A percentile compares a stretch with the other conserved stretches of the same genome.
phyloP scores from a whole-genome alignment of 208 protist genomes.

The Trypanosoma caninum region DNA sequence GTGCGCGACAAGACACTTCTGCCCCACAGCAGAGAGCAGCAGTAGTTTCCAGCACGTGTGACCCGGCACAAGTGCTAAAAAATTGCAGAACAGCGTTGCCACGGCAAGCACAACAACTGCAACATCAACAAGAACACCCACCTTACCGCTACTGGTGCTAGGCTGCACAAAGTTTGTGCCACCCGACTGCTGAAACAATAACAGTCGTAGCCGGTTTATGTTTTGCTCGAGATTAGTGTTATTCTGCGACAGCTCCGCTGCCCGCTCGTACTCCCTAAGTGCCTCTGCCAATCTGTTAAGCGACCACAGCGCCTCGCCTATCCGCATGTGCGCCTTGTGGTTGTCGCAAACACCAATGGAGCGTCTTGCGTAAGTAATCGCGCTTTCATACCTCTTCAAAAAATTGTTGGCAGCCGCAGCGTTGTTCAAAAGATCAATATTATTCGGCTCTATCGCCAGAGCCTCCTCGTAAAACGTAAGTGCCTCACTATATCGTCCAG shows the following conservation, averaged over 20 bases:
- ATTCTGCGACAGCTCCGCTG: constrained; percentile 37
- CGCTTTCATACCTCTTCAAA: constrained; percentile 71
- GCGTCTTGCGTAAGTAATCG: constrained; percentile 58
- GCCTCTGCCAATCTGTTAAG: constrained; percentile 49
- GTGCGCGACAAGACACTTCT: constrained; percentile 47
- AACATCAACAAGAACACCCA: constrained; percentile 6
- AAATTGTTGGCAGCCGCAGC: constrained; percentile 73
- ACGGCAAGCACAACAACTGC: background rate
- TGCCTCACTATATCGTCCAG: constrained; percentile 76
- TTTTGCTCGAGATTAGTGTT: constrained; percentile 40
- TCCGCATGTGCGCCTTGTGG: constrained; percentile 54
- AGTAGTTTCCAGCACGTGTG: constrained; percentile 25
- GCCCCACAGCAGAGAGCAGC: constrained; percentile 36
- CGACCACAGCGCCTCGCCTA: constrained; percentile 59
- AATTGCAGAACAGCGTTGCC: background rate
- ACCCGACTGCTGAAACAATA: constrained; percentile 30
- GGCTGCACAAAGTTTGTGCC: background rate
- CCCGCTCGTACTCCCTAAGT: constrained; percentile 46
- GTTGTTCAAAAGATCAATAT: constrained; percentile 86
- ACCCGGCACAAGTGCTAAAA: background rate
- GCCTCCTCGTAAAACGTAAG: constrained; percentile 73
- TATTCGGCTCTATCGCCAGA: constrained; percentile 61
- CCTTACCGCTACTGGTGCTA: background rate
- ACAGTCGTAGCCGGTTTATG: constrained; percentile 28
- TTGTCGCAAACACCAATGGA: constrained; percentile 59